Evolutionary conservation across 306 rosid genomes (phyloP), one percentile per base, ranked within the genome.

Genomic region (Mucuna pruriens): DNA sequence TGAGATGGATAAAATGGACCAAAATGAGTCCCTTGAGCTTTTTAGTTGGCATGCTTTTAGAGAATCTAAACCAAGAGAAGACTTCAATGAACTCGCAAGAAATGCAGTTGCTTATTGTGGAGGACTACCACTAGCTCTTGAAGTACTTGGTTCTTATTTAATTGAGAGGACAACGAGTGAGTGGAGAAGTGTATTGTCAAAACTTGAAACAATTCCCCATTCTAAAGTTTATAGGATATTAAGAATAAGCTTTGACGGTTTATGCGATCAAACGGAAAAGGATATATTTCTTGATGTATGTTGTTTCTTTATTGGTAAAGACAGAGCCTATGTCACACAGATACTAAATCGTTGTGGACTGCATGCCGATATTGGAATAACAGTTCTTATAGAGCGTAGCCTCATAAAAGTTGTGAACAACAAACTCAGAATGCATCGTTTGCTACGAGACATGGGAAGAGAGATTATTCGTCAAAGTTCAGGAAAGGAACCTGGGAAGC

Each of bases 121-220:
- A 2, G 87, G 87, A 20, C 5, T 86, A 8, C 89, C 87, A 2
- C 31, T 86, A 6, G 89, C 87, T 13, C 81, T 83, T n/a, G 29
- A 76, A 67, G 83, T 76, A 9, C 54, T 70, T 71, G 89, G 89
- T 0, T 83, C 83, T 13, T 75, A 75, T 36, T 52, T 86, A 20
- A 52, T 1, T 9, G 63, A 39, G 0, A 83, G 85, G 46, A 38
- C 40, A 5, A 25, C 5, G 20, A 0, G 0, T 1, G 78, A 38
- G 23, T 86, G 89, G 85, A 7, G 31, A 71, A 71, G 46, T 5
- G n/a, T 68, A 17, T 40, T 83, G 48, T 78, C 63, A 3, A 83
- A 80, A 65, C 31, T 86, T 5, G 25, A 83, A 60, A 38, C 0
- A 51, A 76, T 66, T 8, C 87, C 85, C 4, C 16, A 76, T 57